Conservation (phyloP, 2,329 filamentous ascomycete genomes). For the Aspergillus sp. region DNA sequence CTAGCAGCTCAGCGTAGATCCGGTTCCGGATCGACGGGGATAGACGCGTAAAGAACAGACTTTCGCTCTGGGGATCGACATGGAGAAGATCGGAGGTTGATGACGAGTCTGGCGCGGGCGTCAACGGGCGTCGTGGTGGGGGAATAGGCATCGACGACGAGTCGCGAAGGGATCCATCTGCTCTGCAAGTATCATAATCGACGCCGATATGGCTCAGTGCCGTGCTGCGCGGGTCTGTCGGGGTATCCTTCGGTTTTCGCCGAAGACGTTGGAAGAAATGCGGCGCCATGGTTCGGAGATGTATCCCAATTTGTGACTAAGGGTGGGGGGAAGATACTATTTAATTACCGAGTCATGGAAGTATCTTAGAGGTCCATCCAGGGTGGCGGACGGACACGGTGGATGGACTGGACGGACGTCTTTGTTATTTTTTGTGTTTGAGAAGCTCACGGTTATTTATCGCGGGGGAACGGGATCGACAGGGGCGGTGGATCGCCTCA, state of each 20-base stretch:
- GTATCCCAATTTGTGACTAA: too few relatives aligned
- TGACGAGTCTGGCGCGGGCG: not conserved
- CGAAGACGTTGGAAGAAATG: not conserved
- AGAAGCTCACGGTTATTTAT: too few relatives aligned
- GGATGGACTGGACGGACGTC: too few relatives aligned
- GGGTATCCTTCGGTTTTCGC: not conserved
- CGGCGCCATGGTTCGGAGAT: not conserved
- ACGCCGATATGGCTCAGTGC: not conserved
- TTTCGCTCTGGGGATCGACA: not conserved
- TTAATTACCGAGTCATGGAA: too few relatives aligned
- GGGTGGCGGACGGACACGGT: too few relatives aligned
- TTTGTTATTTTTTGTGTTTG: too few relatives aligned
- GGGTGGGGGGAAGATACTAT: too few relatives aligned
- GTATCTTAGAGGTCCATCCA: too few relatives aligned
- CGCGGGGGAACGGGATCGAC: not conserved
- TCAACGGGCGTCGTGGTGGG: not conserved
- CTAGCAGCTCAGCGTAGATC: slow-evolving; percentile 2
- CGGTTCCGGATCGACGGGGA: not conserved
- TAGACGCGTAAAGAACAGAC: slow-evolving; percentile 1
- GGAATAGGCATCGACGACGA: not conserved
- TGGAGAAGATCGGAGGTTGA: not conserved
- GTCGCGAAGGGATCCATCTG: not conserved
- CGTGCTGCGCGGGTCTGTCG: not conserved
- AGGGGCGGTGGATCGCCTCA: not conserved
- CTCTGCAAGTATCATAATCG: slow-evolving; percentile 1